Conservation (phyloP, 2,329 filamentous ascomycete genomes). For the Pseudogymnoascus sp. region DNA sequence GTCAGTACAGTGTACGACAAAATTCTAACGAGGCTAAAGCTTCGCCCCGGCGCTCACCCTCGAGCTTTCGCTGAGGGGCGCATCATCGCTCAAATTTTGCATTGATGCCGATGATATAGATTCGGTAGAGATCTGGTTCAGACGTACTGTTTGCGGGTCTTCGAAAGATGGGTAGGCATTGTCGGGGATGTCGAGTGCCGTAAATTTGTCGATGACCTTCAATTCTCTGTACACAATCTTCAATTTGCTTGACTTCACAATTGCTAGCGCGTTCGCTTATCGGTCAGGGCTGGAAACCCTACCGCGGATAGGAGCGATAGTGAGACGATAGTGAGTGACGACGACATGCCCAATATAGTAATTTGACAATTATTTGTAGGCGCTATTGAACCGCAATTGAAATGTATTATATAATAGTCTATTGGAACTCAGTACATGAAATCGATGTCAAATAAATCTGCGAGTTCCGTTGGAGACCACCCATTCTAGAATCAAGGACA, state of each 20-base stretch:
- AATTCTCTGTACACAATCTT: conserved; percentile 2
- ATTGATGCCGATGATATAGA: conserved; percentile 4
- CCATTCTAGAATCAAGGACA: background rate
- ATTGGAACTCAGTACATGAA: background rate
- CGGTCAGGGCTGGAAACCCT: conserved; percentile 7
- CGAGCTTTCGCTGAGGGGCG: background rate
- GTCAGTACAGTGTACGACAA: conserved; percentile 24
- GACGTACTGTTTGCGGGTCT: conserved; percentile 73
- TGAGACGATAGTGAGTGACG: background rate
- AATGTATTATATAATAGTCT: background rate
- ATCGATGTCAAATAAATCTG: background rate
- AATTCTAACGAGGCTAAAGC: conserved; percentile 12
- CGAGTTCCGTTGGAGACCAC: background rate
- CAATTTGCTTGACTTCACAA: conserved; percentile 5
- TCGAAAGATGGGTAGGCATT: conserved; percentile 70
- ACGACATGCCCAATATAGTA: background rate
- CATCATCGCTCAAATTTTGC: conserved; percentile 4
- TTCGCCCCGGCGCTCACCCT: conserved; percentile 11
- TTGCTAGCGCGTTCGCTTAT: conserved; percentile 9
- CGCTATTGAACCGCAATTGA: background rate
- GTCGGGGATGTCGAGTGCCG: conserved; percentile 31
- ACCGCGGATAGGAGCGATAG: background rate
- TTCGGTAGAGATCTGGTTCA: conserved; percentile 12
- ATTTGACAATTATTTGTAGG: background rate
- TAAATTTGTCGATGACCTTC: conserved; percentile 9